A percentile compares a stretch with the other conserved stretches of the same genome.
Evolutionary conservation across 2,329 filamentous ascomycete species (phyloP).

Genomic region (Pseudocercospora fuligena): DNA sequence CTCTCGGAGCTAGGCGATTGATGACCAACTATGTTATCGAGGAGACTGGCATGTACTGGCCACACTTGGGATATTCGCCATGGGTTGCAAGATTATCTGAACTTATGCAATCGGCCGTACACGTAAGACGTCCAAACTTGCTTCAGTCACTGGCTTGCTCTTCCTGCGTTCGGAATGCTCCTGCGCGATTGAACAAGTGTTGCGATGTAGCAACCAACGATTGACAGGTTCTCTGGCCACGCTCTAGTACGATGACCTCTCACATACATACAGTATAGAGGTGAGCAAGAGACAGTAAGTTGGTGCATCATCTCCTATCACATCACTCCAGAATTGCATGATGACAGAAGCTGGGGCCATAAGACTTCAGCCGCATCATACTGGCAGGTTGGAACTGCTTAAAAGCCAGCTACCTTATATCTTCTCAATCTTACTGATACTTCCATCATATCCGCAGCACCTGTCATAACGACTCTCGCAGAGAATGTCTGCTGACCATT

Average conservation of each 20-base stretch:
- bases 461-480: not conserved
- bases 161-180: too few relatives aligned
- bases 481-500: not conserved
- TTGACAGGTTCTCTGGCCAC: too few relatives aligned
- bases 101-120: too few relatives aligned
- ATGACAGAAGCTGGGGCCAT: constrained; percentile 42
- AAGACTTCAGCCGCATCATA: constrained; percentile 33
- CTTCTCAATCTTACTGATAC: constrained; percentile 35
- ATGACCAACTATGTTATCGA: constrained; percentile 29
- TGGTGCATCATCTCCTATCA: not conserved
- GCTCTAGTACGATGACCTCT: too few relatives aligned
- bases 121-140: too few relatives aligned
- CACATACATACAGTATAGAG: not conserved
- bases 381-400: constrained; percentile 38
- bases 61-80: constrained; percentile 31
- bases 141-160: too few relatives aligned
- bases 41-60: constrained; percentile 34
- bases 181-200: too few relatives aligned
- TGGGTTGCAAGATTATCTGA: constrained; percentile 24
- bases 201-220: too few relatives aligned
- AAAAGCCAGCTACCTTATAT: constrained; percentile 38
- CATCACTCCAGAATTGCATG: constrained; percentile 13
- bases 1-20: constrained; percentile 27
- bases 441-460: not conserved
- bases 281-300: constrained; percentile 2